A percentile compares a stretch with the other conserved stretches of the same genome.
These are phyloP conservation scores for Betula pendula DNA, from an alignment of 306 rosid genomes.

Conservation along the genomic window DNA sequence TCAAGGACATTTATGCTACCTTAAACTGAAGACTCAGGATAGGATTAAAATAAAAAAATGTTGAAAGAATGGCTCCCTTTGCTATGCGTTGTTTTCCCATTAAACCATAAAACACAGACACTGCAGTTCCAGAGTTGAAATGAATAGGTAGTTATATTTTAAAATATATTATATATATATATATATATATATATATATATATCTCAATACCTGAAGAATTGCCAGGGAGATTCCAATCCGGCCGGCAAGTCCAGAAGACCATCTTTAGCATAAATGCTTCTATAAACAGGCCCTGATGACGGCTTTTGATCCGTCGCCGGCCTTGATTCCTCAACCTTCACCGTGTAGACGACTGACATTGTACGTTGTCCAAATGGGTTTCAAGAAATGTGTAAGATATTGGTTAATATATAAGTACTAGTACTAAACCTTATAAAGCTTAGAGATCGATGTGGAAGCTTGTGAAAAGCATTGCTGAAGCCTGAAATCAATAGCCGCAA, in stretches of 20 bases:
- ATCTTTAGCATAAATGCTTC: slow-evolving; percentile 85
- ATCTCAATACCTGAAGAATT: slow-evolving; percentile 95
- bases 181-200: too few species aligned
- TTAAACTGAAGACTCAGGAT: too few species aligned
- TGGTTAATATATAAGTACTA: too few species aligned
- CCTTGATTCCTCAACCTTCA: slow-evolving; percentile 71
- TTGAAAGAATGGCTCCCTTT: too few species aligned
- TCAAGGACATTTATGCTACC: too few species aligned
- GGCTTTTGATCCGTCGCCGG: slow-evolving; percentile 43
- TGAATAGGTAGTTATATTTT: too few species aligned
- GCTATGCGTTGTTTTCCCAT: too few species aligned
- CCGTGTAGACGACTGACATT: slow-evolving; percentile 48
- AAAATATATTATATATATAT: too few species aligned
- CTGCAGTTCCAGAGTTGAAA: too few species aligned
- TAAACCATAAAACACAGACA: too few species aligned
- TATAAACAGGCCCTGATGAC: slow-evolving; percentile 74
- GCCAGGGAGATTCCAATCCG: slow-evolving; percentile 76
- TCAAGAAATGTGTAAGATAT: background rate
- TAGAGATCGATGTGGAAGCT: background rate
- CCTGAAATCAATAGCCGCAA: slow-evolving; percentile 10
- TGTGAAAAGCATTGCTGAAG: slow-evolving; percentile 2
- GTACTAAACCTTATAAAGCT: background rate
- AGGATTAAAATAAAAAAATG: too few species aligned
- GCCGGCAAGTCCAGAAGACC: slow-evolving; percentile 59
- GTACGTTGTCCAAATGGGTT: slow-evolving; percentile 13